phyloP scores from a whole-genome alignment of 2,329 filamentous ascomycete genomes.

The Fusarium bactridioides region DNA sequence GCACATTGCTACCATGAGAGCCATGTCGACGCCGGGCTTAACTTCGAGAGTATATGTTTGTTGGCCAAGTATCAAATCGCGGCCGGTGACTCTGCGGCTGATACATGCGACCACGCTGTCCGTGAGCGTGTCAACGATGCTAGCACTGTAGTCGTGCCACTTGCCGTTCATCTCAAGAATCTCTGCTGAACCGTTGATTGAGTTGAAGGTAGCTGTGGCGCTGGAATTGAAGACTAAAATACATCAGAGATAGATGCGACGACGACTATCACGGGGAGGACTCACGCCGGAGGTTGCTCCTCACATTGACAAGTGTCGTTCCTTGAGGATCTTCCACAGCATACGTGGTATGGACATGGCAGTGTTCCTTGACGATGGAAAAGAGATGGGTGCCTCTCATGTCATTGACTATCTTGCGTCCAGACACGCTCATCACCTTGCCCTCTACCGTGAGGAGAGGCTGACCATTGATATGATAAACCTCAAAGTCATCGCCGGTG shows the following conservation, averaged over 20 bases:
- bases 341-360: slow-evolving; percentile 61
- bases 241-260: neutral
- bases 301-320: slow-evolving; percentile 62
- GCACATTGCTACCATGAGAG: slow-evolving; percentile 71
- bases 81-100: slow-evolving; percentile 63
- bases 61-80: slow-evolving; percentile 66
- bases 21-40: slow-evolving; percentile 71
- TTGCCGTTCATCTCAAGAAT: slow-evolving; percentile 67
- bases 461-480: slow-evolving; percentile 62
- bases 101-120: slow-evolving; percentile 65
- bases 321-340: slow-evolving; percentile 55
- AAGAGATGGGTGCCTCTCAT: slow-evolving; percentile 63
- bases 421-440: slow-evolving; percentile 59
- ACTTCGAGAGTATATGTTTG: slow-evolving; percentile 72
- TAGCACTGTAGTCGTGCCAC: slow-evolving; percentile 64
- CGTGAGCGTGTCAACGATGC: slow-evolving; percentile 62
- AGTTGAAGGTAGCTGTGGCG: slow-evolving; percentile 65
- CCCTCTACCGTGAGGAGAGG: slow-evolving; percentile 65
- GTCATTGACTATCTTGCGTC: slow-evolving; percentile 65
- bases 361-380: slow-evolving; percentile 62
- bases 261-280: slow-evolving; percentile 14
- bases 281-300: slow-evolving; percentile 62
- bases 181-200: slow-evolving; percentile 52
- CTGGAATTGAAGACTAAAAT: slow-evolving; percentile 60
- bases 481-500: slow-evolving; percentile 70